Evolutionary conservation across 345 rosid species (phyloP).

Genomic region (Jatropha curcas): DNA sequence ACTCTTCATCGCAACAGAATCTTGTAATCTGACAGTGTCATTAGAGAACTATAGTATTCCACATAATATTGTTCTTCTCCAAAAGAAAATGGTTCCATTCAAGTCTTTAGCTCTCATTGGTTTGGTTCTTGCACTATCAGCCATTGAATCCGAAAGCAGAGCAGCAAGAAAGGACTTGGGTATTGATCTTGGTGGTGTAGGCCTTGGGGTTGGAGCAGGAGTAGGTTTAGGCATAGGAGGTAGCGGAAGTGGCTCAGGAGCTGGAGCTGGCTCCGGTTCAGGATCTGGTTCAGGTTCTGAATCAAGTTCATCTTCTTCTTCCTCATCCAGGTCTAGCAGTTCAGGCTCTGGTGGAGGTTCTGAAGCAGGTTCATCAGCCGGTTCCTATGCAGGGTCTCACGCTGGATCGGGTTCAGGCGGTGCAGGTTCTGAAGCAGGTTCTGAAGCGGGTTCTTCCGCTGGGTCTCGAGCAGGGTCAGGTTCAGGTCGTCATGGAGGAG

Average conservation of each 20-base stretch:
- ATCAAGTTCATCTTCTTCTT: conserved; percentile 41
- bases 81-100: conserved; percentile 12
- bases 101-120: conserved; percentile 19
- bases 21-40: neutral
- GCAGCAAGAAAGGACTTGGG: conserved; percentile 56
- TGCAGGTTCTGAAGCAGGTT: conserved; percentile 22
- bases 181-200: conserved; percentile 47
- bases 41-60: neutral
- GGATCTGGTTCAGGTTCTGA: conserved; percentile 43
- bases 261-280: conserved; percentile 43
- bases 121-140: conserved; percentile 27
- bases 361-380: conserved; percentile 35
- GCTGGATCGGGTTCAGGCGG: conserved; percentile 33
- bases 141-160: conserved; percentile 37
- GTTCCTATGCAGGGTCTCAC: conserved; percentile 49
- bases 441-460: too few relatives aligned
- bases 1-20: too few relatives aligned
- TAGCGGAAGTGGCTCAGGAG: conserved; percentile 40
- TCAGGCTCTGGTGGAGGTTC: conserved; percentile 43
- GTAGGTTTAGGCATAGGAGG: conserved; percentile 39
- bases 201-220: conserved; percentile 46
- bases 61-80: too few relatives aligned
- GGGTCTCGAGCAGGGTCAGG: conserved; percentile 23
- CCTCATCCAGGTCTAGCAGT: conserved; percentile 27
- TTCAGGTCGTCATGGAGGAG: conserved; percentile 16